A percentile compares a stretch with the other conserved stretches of the same genome.
Evolutionary conservation across 2,329 filamentous ascomycete species (phyloP).

Genomic region (Cordyceps farinosa): DNA sequence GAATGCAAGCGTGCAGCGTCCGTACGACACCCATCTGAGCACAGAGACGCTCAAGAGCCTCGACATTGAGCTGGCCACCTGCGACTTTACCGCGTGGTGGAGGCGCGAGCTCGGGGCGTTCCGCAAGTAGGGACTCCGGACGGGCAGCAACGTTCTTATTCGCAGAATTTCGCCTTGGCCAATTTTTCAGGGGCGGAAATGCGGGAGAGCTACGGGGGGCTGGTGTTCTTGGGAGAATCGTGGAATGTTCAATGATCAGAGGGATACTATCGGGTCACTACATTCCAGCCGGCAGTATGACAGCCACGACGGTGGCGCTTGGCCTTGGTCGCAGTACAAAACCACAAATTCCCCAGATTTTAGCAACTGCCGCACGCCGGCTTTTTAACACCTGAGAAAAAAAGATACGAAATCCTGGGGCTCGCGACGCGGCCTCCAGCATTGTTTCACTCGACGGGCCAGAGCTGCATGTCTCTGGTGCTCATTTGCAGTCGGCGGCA

Average conservation of each 20-base stretch:
- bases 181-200: background rate
- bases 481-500: constrained; percentile 11
- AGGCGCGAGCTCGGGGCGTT: constrained; percentile 59
- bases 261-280: background rate
- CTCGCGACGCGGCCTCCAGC: background rate
- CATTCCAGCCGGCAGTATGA: background rate
- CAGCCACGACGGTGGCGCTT: background rate
- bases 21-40: constrained; percentile 85
- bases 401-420: background rate
- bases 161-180: background rate
- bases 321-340: background rate
- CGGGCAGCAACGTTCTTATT: background rate
- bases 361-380: background rate
- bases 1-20: constrained; percentile 68
- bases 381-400: background rate
- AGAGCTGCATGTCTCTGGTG: constrained; percentile 12
- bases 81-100: constrained; percentile 82
- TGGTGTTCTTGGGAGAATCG: background rate
- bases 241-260: constrained; percentile 1
- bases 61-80: constrained; percentile 69
- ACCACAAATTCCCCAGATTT: background rate
- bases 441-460: constrained; percentile 1
- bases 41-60: constrained; percentile 69
- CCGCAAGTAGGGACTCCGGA: constrained; percentile 40
- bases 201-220: background rate